Base-by-base conservation (phyloP, 1,284 basidiomycete species). In the Fistulinella cinereoalba region DNA sequence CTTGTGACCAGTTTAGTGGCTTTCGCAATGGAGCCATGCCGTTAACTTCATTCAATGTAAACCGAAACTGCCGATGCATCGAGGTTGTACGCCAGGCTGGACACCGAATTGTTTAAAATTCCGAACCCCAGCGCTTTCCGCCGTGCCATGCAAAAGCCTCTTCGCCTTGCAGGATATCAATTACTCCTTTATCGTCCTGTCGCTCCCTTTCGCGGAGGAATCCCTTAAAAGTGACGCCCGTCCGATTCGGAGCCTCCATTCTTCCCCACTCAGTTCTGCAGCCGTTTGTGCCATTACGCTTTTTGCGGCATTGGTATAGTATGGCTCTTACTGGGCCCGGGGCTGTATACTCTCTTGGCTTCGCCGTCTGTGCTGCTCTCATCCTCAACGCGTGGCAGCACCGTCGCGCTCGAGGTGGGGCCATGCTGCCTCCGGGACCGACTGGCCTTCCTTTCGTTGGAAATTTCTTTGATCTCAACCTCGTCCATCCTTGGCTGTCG, bases 371-470 rank as follows among this genome's bases (percentile, higher is more conserved):
- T 6, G 25, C 36, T 10, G 42, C 31, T 3, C 18, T 50, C 6
- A 16, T 25, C 19, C 23, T 57, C 28, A 36, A 39, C 2, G 32
- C 13, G 7, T 66, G 60, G 64, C 40, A 47, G 29, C 29, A 40
- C 36, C 38, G 34, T n/a, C 51, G 37, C 28, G 29, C 41, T 31
- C 47, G 56, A 39, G 27, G 33, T 3, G 54, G 61, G 8, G 41
- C 57, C 33, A 51, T 60, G 8, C 44, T 68, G 2, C 66, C 63
- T 36, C 63, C 66, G 1, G 63, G 63, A 3, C 63, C 66, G 1
- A 37, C 23, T 1, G 52, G 56, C 11, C 62, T 67, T 31, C 65
- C 63, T 6, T 43, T 68, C 6, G 22, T 67, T 2, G 66, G 63
- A 1, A 68, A 49, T 27, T 11, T 44, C 3, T 32, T 67, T 12